Evolutionary conservation across 768 basidiomycete species (phyloP), one percentile per base, ranked within the genome.

Genomic region (Pilatotrama ljubarskyi): DNA sequence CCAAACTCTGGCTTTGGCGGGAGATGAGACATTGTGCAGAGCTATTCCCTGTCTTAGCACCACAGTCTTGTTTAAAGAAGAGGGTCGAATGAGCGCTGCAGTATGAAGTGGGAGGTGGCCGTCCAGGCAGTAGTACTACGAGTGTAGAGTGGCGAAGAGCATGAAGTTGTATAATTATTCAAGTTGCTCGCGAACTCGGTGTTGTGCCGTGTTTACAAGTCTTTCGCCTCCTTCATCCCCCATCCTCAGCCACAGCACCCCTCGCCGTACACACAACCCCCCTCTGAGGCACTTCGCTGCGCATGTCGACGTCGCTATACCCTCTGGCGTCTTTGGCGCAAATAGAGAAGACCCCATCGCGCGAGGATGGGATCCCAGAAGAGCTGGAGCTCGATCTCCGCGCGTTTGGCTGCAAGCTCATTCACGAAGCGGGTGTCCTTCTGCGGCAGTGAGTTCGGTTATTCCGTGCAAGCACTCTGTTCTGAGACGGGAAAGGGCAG

Each of bases 351-450:
- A 90, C 91, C 0, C 95, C 95, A 0, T 98, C 95, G 0, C 71
- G 76, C 25, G 82, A 85, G 61, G 95, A 98, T 77, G 92, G 91
- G 0, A 80, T 98, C 9, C 88, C 95, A 0, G 72, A 70, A 20
- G 86, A 89, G 22, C 74, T 97, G 14, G 96, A 99, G 71, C 86
- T 91, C 57, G 95, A 97, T 66, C 80, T 99, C 36, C 80, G 95
- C 46, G 88, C 90, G 0, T 93, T 88, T 66, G 97, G 95, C 2
- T 96, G 94, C 73, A 93, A 95, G 76, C 79, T 98, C 60, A 94
- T 99, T 20, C 93, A 98, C 69, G 88, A 97, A 75, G 94, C 95
- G 3, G 97, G 97, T 35, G 82, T 94, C 43, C 80, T 98, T 56
- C 79, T 98, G 66, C 87, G 89, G 72, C 90, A 96, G 96, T 97